Evolutionary conservation across 2,329 filamentous ascomycete species (phyloP), one percentile per base, ranked within the genome.

Genomic region (Stagonosporopsis tanaceti): DNA sequence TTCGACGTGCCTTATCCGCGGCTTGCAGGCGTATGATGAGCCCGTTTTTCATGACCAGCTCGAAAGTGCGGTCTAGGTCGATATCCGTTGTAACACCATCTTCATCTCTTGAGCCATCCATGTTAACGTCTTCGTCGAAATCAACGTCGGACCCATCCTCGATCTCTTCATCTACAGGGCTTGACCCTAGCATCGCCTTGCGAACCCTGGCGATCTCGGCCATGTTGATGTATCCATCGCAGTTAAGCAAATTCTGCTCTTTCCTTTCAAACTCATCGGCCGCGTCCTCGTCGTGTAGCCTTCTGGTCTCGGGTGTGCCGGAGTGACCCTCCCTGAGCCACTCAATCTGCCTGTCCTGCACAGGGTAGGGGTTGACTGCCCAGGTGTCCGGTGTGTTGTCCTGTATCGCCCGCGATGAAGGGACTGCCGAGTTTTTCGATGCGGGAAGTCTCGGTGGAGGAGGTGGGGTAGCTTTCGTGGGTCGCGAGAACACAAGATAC

Each of bases 201-300:
- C 86, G 83, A 14, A 89, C 84, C 62, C 84, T 81, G 11, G 77
- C 72, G 12, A 89, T 81, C 57, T 83, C 79, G 55, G 82, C 82
- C 34, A 90, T 73, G 69, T 90, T 81, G 68, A 91, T 83, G 69
- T 87, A 87, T 8, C 87, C 85, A 59, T 91, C 85, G n/a, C 85
- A 79, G 55, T 84, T 78, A 46, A 82, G 73, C 45, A 89, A 72
- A 51, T 87, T 86, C 61, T 85, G 80, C 28, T 83, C 75, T 63
- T 86, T 86, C 38, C 88, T 81, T 58, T 84, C 78, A 2, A 81
- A 79, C 66, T 89, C 86, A 35, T 85, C 82, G 47, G 81, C 82
- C 1, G 87, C 87, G 65, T 86, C 83, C 54, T 81, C 77, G 62
- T 90, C 87, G 53, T 82, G 82, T 8, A 78, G 71, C 50, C 78